Evolutionary conservation across 139 green algal species (phyloP), one percentile per base, ranked within the genome.

Genomic region (Coelastrella sp.): DNA sequence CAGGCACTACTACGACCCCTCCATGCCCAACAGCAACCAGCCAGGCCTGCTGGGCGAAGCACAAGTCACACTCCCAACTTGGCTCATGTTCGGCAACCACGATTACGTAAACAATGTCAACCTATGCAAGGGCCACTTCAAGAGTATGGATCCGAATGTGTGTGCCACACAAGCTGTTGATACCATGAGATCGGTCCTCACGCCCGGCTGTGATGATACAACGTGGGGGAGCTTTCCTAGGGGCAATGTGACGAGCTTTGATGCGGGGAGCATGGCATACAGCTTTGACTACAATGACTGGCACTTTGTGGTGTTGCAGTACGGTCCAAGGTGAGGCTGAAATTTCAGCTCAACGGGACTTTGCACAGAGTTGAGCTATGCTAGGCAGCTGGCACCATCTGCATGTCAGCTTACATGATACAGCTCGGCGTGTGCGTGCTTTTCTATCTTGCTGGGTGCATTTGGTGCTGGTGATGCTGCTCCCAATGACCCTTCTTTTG

Each of bases 271-370:
- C 71, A 91, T 91, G 88, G 66, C 88, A 17, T 91, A 91, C 88
- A 71, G 68, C 65, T 91, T 91, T 83, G 88, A 88, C 80, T 88
- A 91, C 73, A 66, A 58, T 22, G 14, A 79, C 57, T 91, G 76
- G 61, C 80, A 91, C 80, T 91, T 91, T 86, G 80, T 91, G 58
- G 88, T 83, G 68, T 78, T 91, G 80, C 88, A 91, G 57, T 83
- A 85, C 80, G 84, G 73, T 71, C 88, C 88, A 61, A 80, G 87
- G 77, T 86, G 47, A 20, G n/a, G n/a, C n/a, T n/a, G n/a, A n/a
- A n/a, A n/a, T n/a, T n/a, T n/a, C n/a, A n/a, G n/a, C n/a, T n/a
- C n/a, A n/a, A n/a, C n/a, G n/a, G n/a, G n/a, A n/a, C n/a, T n/a
- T n/a, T n/a, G n/a, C n/a, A n/a, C n/a, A n/a, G n/a, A n/a, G n/a